Percentiles rank a stretch among this genome's conserved stretches.
Conservation (phyloP, 345 rosid genomes). For the Sisymbrium altissimum region DNA sequence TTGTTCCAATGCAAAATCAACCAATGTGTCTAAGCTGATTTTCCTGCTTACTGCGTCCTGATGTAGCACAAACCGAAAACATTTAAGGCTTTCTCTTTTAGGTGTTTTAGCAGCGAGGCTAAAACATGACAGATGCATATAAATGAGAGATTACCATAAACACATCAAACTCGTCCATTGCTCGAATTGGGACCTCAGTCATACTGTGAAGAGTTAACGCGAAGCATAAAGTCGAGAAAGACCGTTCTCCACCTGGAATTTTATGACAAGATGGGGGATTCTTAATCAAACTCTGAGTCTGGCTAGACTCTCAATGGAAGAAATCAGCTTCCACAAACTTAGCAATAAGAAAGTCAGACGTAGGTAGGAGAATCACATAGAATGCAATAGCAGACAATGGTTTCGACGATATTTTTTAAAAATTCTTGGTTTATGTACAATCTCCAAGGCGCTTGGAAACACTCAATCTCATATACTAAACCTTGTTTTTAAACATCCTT, state of each 20-base stretch:
- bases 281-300: constrained; percentile 7
- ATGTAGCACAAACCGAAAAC: background rate
- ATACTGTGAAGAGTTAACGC: constrained; percentile 78
- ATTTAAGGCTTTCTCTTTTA: background rate
- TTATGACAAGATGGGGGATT: background rate
- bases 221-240: constrained; percentile 90
- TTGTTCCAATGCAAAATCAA: constrained; percentile 70
- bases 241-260: constrained; percentile 82
- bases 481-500: background rate
- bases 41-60: constrained; percentile 97
- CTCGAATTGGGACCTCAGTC: constrained; percentile 87
- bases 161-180: constrained; percentile 98
- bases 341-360: background rate
- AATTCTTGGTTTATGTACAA: background rate
- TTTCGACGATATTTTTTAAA: background rate
- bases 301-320: background rate
- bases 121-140: background rate
- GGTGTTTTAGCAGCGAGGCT: background rate
- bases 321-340: background rate
- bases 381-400: background rate
- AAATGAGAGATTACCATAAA: constrained; percentile 57
- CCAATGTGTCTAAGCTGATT: constrained; percentile 78
- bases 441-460: background rate
- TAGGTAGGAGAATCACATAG: background rate
- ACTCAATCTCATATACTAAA: background rate